Base-by-base conservation (phyloP, 768 basidiomycete species). In the Phaeolepiota aurea region DNA sequence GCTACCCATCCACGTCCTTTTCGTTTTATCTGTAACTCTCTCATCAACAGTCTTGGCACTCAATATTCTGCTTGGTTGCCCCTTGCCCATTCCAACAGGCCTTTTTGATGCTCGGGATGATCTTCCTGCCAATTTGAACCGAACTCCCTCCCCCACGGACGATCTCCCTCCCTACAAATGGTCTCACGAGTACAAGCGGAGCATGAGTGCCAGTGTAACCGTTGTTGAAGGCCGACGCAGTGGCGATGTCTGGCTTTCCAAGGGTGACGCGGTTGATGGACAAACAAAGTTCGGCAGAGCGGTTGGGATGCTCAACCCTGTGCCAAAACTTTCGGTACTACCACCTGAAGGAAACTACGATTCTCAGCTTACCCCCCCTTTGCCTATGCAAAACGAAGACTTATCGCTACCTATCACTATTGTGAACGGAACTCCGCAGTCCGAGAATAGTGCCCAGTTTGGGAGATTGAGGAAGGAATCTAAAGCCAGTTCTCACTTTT, bases 211-310 rank as follows among this genome's bases (percentile, higher is more conserved):
- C 34, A 80, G 76, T 46, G 69, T 76, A 37, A 83, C 79, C 14
- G 74, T 83, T 30, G 76, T 85, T 15, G 80, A 85, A 56, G 76
- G 74, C 20, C 73, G 79, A 21, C 77, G 79, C 35, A 82, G 80
- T 48, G 79, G 80, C 18, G 83, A 86, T 49, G 76, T 86, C 20
- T 85, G 84, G 84, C 58, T 86, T 47, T 55, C 73, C 10, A 80
- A 79, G 40, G 81, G 82, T n/a, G 76, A 85, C 44, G 83, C 82
- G 4, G 63, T 80, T 15, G 78, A 81, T 37, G 79, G 79, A 1
- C 82, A 78, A 56, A 62, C 63, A 41, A 80, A 77, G 49, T 47
- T 82, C 20, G 66, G 73, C 32, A 75, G 82, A 14, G 77, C 78
- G 2, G 51, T 86, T 20, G 73, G 69, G n/a, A 69, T 86, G 62